These are phyloP conservation scores for Sporobolus alterniflorus DNA, from an alignment of 202 grass and related monocot species.

Conservation along the genomic window DNA sequence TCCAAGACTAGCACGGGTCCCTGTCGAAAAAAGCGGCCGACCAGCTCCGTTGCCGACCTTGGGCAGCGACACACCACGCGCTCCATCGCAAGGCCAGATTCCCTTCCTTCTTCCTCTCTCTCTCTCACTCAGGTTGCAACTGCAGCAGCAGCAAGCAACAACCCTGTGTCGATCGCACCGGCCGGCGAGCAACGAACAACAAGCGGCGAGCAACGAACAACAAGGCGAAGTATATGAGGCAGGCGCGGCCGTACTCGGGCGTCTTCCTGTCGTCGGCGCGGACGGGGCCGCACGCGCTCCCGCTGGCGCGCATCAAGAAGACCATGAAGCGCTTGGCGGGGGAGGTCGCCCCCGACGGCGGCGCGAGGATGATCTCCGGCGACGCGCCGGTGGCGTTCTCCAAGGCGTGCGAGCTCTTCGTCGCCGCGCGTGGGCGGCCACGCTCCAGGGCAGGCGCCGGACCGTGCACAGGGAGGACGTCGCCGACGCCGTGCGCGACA, in stretches of 20 bases:
- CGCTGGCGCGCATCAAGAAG: constrained; percentile 83
- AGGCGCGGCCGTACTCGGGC: constrained; percentile 61
- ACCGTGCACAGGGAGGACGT: constrained; percentile 68
- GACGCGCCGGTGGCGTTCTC: constrained; percentile 74
- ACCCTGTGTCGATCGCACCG: too few relatives aligned
- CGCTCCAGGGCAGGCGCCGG: constrained; percentile 43
- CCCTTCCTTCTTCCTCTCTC: not conserved
- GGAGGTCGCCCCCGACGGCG: constrained; percentile 7
- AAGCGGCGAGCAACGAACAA: too few relatives aligned
- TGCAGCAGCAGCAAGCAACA: too few relatives aligned
- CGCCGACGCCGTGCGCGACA: constrained; percentile 42
- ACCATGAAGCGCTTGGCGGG: constrained; percentile 69
- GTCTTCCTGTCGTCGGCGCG: constrained; percentile 52
- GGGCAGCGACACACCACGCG: constrained; percentile 26
- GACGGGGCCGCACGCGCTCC: constrained; percentile 72
- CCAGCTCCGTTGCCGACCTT: constrained; percentile 22
- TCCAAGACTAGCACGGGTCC: too few relatives aligned
- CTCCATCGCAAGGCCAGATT: not conserved
- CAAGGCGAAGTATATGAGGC: constrained; percentile 34
- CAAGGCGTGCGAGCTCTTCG: constrained; percentile 72
- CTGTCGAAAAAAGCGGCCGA: too few relatives aligned
- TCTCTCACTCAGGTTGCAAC: too few relatives aligned
- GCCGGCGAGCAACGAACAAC: too few relatives aligned
- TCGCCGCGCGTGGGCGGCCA: constrained; percentile 59
- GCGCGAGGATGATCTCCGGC: constrained; percentile 62